These are phyloP conservation scores for Neoboletus subvelutipes DNA, from an alignment of 768 basidiomycete genomes.

Conservation along the genomic window DNA sequence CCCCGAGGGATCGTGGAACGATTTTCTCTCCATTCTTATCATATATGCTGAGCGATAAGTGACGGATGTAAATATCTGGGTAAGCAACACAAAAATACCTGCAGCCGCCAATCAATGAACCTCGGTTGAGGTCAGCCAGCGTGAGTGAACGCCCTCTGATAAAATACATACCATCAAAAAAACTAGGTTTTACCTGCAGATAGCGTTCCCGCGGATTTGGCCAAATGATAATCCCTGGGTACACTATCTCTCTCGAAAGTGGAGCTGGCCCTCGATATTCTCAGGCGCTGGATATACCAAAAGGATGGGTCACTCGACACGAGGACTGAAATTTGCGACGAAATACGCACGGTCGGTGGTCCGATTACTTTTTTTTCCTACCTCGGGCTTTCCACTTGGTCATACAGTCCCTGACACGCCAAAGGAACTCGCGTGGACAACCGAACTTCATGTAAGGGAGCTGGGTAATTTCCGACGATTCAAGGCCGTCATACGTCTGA, in stretches of 20 bases:
- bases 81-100: conserved; percentile 7
- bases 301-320: conserved; percentile 1
- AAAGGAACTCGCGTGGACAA: conserved; percentile 21
- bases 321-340: background rate
- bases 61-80: background rate
- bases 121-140: conserved; percentile 2
- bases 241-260: conserved; percentile 4
- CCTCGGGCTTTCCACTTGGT: conserved; percentile 7
- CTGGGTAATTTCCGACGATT: conserved; percentile 24
- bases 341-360: conserved; percentile 15
- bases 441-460: conserved; percentile 19
- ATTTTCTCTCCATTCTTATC: conserved; percentile 6
- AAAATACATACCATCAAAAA: conserved; percentile 3
- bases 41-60: background rate
- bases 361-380: background rate
- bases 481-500: conserved; percentile 5
- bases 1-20: conserved; percentile 18
- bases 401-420: conserved; percentile 10
- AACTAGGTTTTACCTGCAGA: conserved; percentile 9
- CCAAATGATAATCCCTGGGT: conserved; percentile 6
- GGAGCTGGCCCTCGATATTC: conserved; percentile 7
- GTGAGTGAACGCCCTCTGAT: background rate
- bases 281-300: conserved; percentile 4
- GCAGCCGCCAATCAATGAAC: conserved; percentile 4
- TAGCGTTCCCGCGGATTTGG: conserved; percentile 24